These are phyloP conservation scores for Citrullus mucosospermus DNA, from an alignment of 306 rosid species.

Conservation along the genomic window DNA sequence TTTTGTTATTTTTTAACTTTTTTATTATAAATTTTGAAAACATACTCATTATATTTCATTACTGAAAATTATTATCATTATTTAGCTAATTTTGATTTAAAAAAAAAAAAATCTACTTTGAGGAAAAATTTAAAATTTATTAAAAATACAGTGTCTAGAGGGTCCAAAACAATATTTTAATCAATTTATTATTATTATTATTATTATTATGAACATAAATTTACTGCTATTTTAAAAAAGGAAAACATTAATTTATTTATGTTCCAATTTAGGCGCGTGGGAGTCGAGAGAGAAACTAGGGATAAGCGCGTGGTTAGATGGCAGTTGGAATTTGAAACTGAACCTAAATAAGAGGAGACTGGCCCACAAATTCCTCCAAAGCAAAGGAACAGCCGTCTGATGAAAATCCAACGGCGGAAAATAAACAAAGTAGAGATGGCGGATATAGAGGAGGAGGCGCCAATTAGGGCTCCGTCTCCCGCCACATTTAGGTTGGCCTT, in stretches of 20 bases:
- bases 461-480: constrained; percentile 28
- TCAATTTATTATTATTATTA: too few relatives aligned
- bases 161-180: too few relatives aligned
- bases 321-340: constrained; percentile 1
- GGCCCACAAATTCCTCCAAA: neutral
- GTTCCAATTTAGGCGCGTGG: neutral
- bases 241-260: neutral
- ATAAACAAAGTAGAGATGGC: neutral
- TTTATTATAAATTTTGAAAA: too few relatives aligned
- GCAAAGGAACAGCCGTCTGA: neutral
- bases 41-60: too few relatives aligned
- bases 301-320: neutral
- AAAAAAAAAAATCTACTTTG: too few relatives aligned
- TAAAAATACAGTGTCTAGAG: too few relatives aligned
- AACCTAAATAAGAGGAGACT: neutral
- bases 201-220: too few relatives aligned
- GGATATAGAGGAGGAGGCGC: neutral
- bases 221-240: neutral
- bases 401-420: neutral
- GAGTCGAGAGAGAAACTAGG: neutral
- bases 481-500: constrained; percentile 34
- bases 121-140: too few relatives aligned
- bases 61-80: too few relatives aligned
- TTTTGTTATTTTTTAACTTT: too few relatives aligned
- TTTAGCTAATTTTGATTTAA: too few relatives aligned